These are phyloP conservation scores for Euphrasia arctica DNA, from an alignment of 305 asterid genomes.

Conservation along the genomic window DNA sequence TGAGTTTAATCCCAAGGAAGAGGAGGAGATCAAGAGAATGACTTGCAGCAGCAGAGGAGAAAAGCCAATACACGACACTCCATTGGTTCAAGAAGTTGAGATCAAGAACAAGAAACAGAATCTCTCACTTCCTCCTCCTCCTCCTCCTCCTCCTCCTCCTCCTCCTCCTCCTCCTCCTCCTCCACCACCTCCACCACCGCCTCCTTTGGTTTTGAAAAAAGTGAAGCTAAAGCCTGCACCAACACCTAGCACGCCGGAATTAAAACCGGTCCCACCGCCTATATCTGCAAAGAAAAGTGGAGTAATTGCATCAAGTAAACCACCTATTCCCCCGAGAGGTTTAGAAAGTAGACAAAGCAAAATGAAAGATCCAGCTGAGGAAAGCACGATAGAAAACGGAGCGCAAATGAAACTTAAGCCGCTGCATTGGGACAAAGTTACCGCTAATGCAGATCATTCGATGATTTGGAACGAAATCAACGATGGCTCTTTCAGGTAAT, in stretches of 20 bases:
- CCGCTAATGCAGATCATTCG: constrained; percentile 70
- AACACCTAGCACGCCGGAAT: constrained; percentile 27
- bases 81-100: constrained; percentile 42
- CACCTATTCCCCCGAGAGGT: constrained; percentile 42
- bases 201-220: constrained; percentile 29
- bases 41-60: constrained; percentile 30
- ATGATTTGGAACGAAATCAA: constrained; percentile 85
- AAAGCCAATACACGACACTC: constrained; percentile 49
- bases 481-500: constrained; percentile 76
- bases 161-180: constrained; percentile 12
- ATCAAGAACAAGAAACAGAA: constrained; percentile 13
- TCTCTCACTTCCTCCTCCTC: neutral
- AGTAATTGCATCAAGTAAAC: constrained; percentile 30
- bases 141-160: no score
- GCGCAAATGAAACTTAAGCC: constrained; percentile 60
- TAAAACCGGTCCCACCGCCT: constrained; percentile 40
- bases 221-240: constrained; percentile 27
- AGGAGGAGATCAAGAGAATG: constrained; percentile 49
- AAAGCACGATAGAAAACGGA: constrained; percentile 27
- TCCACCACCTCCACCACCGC: constrained; percentile 27
- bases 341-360: constrained; percentile 23
- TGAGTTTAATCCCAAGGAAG: constrained; percentile 58
- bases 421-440: constrained; percentile 83
- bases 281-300: constrained; percentile 33
- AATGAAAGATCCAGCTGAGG: constrained; percentile 27